A percentile compares a stretch with the other conserved stretches of the same genome.
Evolutionary conservation across 2,329 filamentous ascomycete species (phyloP).

Genomic region (Xylaria hypoxylon): DNA sequence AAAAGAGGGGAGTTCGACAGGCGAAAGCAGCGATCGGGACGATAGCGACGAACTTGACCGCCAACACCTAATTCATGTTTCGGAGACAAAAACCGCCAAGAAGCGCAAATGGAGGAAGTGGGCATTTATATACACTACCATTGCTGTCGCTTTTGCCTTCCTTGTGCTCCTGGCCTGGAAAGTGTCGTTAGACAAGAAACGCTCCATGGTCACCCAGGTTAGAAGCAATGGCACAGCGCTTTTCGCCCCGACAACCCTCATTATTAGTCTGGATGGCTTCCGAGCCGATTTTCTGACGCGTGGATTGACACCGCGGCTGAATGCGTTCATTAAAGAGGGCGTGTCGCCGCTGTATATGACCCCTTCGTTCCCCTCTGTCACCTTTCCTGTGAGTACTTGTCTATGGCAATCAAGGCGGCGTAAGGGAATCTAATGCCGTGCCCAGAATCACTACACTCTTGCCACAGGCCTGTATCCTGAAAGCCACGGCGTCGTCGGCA

Average conservation of each 20-base stretch:
- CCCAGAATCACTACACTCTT: constrained; percentile 85
- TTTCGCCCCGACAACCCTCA: constrained; percentile 90
- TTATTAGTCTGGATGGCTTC: constrained; percentile 96
- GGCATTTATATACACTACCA: constrained; percentile 64
- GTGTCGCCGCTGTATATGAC: constrained; percentile 93
- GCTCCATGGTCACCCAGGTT: constrained; percentile 50
- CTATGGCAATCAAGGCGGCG: constrained; percentile 35
- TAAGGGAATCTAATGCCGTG: constrained; percentile 28
- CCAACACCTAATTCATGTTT: constrained; percentile 61
- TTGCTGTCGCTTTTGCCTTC: constrained; percentile 66
- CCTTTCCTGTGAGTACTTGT: constrained; percentile 72
- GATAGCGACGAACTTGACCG: constrained; percentile 70
- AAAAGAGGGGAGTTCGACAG: constrained; percentile 73
- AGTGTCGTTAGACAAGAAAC: constrained; percentile 62
- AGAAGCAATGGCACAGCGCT: constrained; percentile 86
- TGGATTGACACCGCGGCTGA: constrained; percentile 84
- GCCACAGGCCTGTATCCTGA: constrained; percentile 94
- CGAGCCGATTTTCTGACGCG: constrained; percentile 91
- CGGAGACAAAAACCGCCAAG: constrained; percentile 61
- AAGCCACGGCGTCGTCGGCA: constrained; percentile 91
- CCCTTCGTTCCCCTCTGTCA: constrained; percentile 95
- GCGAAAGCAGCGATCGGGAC: constrained; percentile 71
- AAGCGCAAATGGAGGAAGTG: constrained; percentile 65
- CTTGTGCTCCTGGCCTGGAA: constrained; percentile 70
- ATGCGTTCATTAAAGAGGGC: constrained; percentile 81